Base-by-base conservation (phyloP, 345 rosid genomes). In the Ceriops zippeliana region DNA sequence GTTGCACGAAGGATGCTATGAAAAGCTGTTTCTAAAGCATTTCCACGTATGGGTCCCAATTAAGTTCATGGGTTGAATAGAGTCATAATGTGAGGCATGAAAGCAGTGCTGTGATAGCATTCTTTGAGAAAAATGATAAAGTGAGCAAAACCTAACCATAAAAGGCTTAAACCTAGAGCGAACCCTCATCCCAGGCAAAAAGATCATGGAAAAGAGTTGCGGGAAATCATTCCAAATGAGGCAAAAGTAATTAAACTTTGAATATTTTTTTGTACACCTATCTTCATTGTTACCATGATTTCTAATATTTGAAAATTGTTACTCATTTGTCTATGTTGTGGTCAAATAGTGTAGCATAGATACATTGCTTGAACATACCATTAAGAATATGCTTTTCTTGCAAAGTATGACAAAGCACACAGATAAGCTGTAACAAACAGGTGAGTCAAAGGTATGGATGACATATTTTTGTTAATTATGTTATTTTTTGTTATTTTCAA, bases 151-250 rank as follows among this genome's bases (percentile, higher is more conserved):
- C 82, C 90, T 10, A 87, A 82, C 73, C 92, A 93, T 49, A 95
- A 91, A 76, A 85, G 98, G 69, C 84, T 85, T 71, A 95, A 89
- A 80, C 90, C 90, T 28, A 98, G 98, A 68, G 98, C 89, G 84
- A 95, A 85, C 52, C 92, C 97, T 35, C 81, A 93, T 74, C 97
- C 98, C 42, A 88, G 98, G 84, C 99, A 98, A 22, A 95, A 91
- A 82, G 98, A 95, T 82, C 92, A 98, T 6, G 96, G 91, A 38
- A 95, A 95, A 79, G 99, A 95, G 83, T 69, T 95, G 85, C 86
- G 98, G 22, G 99, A 95, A 83, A 90, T 95, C 72, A 0, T 28
- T 28, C 30, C 30, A 28, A 28, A 28, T 28, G 30, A 2, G 30
- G 3, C 30, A 28, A 28, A 28, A 28, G 30, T 28, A 28, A 1